These are phyloP conservation scores for Dinochytrium kinnereticum DNA, from an alignment of 371 early-diverging fungal genomes.

Conservation along the genomic window DNA sequence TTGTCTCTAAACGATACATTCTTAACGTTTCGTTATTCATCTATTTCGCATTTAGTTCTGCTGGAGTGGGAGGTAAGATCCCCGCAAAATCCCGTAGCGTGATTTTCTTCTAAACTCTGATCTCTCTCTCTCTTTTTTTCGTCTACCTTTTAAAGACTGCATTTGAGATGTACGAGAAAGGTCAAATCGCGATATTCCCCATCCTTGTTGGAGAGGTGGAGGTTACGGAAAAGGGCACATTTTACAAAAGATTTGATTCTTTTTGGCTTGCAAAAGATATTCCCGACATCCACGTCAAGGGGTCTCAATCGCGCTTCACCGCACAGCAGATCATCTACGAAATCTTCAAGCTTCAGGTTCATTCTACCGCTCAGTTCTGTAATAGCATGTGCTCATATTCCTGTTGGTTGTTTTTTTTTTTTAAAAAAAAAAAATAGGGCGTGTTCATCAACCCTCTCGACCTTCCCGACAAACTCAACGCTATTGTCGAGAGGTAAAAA, in stretches of 20 bases:
- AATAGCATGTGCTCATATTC: no score
- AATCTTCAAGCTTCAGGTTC: constrained; percentile 25
- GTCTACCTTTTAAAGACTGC: constrained; percentile 21
- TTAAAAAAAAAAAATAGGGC: constrained; percentile 18
- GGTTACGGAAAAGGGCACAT: not conserved
- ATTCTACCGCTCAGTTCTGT: no score
- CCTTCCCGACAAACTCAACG: constrained; percentile 20
- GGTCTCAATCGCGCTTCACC: not conserved
- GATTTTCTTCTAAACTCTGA: not conserved
- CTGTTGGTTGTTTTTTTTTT: not conserved
- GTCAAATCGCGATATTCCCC: constrained; percentile 24
- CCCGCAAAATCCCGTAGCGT: not conserved
- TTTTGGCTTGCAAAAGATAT: constrained; percentile 18
- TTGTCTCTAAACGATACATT: not conserved
- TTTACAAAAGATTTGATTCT: constrained; percentile 25
- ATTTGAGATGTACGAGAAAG: constrained; percentile 4
- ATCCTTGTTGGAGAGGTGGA: constrained; percentile 20
- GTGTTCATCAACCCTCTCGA: constrained; percentile 29
- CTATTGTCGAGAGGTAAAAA: constrained; percentile 6
- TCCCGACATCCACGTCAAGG: constrained; percentile 5
- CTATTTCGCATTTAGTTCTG: constrained; percentile 12
- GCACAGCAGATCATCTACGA: not conserved
- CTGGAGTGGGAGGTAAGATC: constrained; percentile 23
- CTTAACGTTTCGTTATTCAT: not conserved
- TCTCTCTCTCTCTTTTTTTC: no score